These are phyloP conservation scores for Dactylis glomerata DNA, from an alignment of 176 grass and related monocot genomes.

Conservation along the genomic window DNA sequence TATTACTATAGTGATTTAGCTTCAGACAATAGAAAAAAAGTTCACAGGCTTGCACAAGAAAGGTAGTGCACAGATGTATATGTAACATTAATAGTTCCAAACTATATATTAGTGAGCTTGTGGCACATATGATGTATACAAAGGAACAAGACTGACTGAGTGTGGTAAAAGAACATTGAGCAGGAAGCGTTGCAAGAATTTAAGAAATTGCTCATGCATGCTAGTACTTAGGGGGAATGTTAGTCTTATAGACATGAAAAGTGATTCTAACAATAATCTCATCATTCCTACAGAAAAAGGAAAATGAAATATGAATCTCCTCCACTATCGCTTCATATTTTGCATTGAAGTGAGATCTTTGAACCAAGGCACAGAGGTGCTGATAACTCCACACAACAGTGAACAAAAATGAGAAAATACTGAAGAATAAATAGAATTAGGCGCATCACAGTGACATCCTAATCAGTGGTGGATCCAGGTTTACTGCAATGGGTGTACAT, in stretches of 20 bases:
- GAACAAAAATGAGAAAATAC: neutral
- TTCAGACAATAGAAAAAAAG: constrained; percentile 25
- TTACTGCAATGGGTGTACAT: neutral
- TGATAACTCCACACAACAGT: neutral
- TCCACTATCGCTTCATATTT: constrained; percentile 4
- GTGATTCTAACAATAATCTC: neutral
- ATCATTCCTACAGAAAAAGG: neutral
- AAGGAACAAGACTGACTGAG: neutral
- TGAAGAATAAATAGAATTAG: constrained; percentile 8
- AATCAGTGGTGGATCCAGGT: neutral
- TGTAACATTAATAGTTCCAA: constrained; percentile 2
- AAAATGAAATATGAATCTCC: neutral
- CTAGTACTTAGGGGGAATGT: constrained; percentile 1
- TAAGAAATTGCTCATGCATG: constrained; percentile 7
- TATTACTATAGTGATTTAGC: constrained; percentile 18
- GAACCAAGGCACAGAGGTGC: neutral
- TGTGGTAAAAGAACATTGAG: constrained; percentile 1
- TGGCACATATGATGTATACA: neutral
- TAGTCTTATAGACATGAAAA: constrained; percentile 4
- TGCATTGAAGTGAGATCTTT: neutral
- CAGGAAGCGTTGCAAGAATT: neutral
- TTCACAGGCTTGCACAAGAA: constrained; percentile 7
- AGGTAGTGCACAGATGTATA: constrained; percentile 2
- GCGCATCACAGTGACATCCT: neutral
- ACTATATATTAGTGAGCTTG: neutral